These are phyloP conservation scores for Debaryomycetaceae sp. DNA, from an alignment of 1,139 yeast genomes.

Conservation along the genomic window DNA sequence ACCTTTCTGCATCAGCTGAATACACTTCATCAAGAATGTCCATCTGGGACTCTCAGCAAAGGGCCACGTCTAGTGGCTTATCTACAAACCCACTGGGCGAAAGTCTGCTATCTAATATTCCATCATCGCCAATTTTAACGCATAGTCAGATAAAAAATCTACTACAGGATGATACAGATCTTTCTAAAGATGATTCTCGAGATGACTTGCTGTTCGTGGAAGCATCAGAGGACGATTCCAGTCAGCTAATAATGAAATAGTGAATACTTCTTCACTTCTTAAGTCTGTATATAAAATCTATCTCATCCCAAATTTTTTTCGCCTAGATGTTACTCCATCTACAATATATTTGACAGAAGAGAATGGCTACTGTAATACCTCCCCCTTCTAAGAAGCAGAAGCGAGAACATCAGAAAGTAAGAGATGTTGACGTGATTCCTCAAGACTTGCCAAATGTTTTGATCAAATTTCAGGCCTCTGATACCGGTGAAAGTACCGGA, in stretches of 20 bases:
- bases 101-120: slow-evolving; percentile 4
- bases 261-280: not conserved
- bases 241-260: not conserved
- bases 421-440: slow-evolving; percentile 74
- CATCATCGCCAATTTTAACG: slow-evolving; percentile 17
- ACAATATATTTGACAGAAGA: not conserved
- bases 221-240: slow-evolving; percentile 14
- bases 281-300: not conserved
- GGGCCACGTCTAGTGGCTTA: not conserved
- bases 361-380: slow-evolving; percentile 90
- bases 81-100: not conserved
- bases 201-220: slow-evolving; percentile 8
- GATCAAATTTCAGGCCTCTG: slow-evolving; percentile 88
- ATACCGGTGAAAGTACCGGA: slow-evolving; percentile 86
- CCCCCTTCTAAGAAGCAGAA: slow-evolving; percentile 92
- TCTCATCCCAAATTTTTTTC: not conserved
- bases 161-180: slow-evolving; percentile 1
- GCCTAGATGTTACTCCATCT: not conserved
- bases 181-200: slow-evolving; percentile 3
- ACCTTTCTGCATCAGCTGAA: not conserved
- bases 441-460: slow-evolving; percentile 81
- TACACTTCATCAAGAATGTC: not conserved
- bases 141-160: slow-evolving; percentile 8
- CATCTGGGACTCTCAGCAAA: not conserved
- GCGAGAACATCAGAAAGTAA: slow-evolving; percentile 76